Percentiles rank a stretch among this genome's conserved stretches.
phyloP scores from a whole-genome alignment of 345 rosid species.

The Linum lewisii region DNA sequence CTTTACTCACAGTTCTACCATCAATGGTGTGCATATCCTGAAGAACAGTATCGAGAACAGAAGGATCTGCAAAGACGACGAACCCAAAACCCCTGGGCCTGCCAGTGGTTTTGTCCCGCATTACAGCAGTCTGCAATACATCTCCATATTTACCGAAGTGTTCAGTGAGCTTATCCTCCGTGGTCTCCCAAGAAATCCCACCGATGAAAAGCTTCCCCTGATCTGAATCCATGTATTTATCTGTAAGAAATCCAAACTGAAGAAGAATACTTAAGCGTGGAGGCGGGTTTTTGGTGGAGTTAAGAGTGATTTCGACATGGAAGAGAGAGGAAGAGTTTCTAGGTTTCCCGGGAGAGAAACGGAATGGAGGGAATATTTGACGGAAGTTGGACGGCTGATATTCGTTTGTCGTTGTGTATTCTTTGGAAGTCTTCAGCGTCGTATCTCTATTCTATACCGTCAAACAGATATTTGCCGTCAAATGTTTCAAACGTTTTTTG shows the following conservation, averaged over 20 bases:
- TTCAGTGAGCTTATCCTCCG: constrained; percentile 56
- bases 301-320: not conserved
- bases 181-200: constrained; percentile 92
- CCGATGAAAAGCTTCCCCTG: constrained; percentile 87
- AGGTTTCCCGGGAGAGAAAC: not conserved
- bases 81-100: constrained; percentile 84
- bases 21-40: constrained; percentile 68
- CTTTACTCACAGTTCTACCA: constrained; percentile 55
- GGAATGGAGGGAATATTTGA: not conserved
- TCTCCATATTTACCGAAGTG: constrained; percentile 65
- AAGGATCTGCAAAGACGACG: constrained; percentile 68
- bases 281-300: not conserved
- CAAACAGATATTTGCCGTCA: too few species aligned
- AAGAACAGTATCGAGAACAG: constrained; percentile 56
- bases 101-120: constrained; percentile 66
- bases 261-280: not conserved
- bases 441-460: too few species aligned
- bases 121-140: constrained; percentile 52
- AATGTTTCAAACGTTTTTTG: too few species aligned
- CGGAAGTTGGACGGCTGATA: not conserved
- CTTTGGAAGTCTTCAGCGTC: too few species aligned
- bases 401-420: not conserved
- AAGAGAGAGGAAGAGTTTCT: not conserved
- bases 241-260: not conserved
- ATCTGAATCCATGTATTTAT: constrained; percentile 62